Evolutionary conservation across 495 filamentous ascomycete species (phyloP).

Genomic region (Xylaria longipes): DNA sequence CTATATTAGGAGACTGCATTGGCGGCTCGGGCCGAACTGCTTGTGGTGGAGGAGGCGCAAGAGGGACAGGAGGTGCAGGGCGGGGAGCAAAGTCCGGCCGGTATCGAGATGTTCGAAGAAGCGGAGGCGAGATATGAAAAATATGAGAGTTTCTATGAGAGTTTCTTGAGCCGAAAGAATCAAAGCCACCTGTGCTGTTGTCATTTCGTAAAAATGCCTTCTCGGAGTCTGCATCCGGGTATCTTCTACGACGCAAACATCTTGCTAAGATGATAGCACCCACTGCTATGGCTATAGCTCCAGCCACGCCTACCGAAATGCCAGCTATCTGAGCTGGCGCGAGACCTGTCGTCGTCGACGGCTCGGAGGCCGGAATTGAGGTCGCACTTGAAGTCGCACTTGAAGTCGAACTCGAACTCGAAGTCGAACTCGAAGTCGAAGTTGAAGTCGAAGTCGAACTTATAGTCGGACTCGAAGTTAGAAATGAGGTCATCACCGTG

Average conservation of each 20-base stretch:
- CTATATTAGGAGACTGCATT: constrained; percentile 28
- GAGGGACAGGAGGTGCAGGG: constrained; percentile 38
- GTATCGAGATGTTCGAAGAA: constrained; percentile 24
- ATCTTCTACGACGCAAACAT: constrained; percentile 45
- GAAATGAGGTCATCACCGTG: constrained; percentile 13
- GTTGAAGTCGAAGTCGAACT: constrained; percentile 23
- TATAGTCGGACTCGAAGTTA: constrained; percentile 12
- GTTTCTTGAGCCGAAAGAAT: constrained; percentile 22
- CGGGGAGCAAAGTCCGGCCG: constrained; percentile 7
- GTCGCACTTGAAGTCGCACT: background rate
- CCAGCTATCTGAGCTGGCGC: constrained; percentile 52
- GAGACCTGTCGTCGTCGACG: constrained; percentile 32
- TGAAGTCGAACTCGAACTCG: constrained; percentile 27
- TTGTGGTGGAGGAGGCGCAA: constrained; percentile 35
- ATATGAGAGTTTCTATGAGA: constrained; percentile 19
- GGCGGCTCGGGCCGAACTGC: constrained; percentile 33
- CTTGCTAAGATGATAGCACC: constrained; percentile 49
- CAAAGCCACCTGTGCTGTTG: constrained; percentile 3
- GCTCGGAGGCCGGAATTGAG: constrained; percentile 21
- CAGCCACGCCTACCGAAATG: constrained; percentile 52
- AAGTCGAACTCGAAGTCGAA: constrained; percentile 18
- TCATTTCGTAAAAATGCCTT: constrained; percentile 41
- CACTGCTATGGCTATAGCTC: constrained; percentile 46
- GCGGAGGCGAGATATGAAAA: constrained; percentile 43
- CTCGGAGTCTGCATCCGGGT: constrained; percentile 41